Percentiles rank a stretch among this genome's conserved stretches.
Conservation (phyloP, 306 rosid genomes). For the Casuarina cunninghamiana region DNA sequence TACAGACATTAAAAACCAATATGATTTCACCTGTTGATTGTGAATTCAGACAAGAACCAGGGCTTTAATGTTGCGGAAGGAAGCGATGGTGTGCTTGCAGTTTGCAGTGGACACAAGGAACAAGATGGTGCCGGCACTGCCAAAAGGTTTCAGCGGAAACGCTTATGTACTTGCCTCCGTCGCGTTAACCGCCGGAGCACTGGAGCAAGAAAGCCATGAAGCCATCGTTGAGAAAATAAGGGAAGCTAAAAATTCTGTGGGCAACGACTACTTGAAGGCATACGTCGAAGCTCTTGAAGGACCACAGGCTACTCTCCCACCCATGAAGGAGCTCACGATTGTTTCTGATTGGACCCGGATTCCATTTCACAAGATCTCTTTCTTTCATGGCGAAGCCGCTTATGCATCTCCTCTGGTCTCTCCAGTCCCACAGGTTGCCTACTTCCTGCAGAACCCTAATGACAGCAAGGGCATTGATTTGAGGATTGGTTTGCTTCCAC, state of each 20-base stretch:
- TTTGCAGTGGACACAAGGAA: slow-evolving; percentile 67
- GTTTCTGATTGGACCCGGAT: slow-evolving; percentile 84
- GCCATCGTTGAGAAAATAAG: slow-evolving; percentile 48
- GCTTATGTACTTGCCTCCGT: slow-evolving; percentile 75
- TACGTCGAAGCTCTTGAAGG: slow-evolving; percentile 58
- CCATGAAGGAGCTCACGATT: slow-evolving; percentile 64
- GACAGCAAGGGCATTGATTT: slow-evolving; percentile 45
- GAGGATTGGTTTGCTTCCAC: slow-evolving; percentile 51
- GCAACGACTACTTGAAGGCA: slow-evolving; percentile 48
- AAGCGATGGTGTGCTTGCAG: slow-evolving; percentile 62
- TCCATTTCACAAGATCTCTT: slow-evolving; percentile 62
- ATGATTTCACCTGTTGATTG: not conserved
- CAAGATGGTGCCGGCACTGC: slow-evolving; percentile 52
- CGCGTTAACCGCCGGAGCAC: slow-evolving; percentile 42
- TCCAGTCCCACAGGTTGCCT: slow-evolving; percentile 59
- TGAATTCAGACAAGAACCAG: slow-evolving; percentile 52
- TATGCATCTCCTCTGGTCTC: slow-evolving; percentile 60
- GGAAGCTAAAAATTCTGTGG: slow-evolving; percentile 53
- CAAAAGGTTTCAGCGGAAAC: slow-evolving; percentile 67
- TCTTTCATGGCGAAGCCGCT: slow-evolving; percentile 49
- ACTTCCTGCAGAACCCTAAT: slow-evolving; percentile 58
- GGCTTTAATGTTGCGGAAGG: slow-evolving; percentile 50
- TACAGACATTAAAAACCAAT: not conserved
- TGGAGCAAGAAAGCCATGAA: slow-evolving; percentile 41
- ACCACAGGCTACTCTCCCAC: slow-evolving; percentile 53